phyloP scores from a whole-genome alignment of 169 alveolate genomes.

The Eimeria falciformis region DNA sequence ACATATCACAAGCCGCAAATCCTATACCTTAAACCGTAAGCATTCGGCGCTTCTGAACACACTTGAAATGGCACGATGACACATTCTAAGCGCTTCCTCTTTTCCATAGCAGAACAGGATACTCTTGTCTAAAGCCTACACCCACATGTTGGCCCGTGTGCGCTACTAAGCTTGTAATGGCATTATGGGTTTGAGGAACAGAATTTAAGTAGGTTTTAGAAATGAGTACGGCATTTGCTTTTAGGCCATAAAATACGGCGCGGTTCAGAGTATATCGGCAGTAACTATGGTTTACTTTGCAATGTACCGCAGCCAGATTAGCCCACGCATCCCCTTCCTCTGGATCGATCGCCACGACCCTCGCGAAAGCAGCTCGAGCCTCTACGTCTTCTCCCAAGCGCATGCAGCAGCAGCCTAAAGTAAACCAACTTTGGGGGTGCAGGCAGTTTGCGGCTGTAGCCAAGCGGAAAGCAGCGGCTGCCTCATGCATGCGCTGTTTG shows the following conservation, averaged over 20 bases:
- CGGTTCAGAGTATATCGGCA: no score
- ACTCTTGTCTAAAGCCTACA: no score
- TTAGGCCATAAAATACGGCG: no score
- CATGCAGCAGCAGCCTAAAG: constrained; percentile 89
- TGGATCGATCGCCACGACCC: constrained; percentile 89
- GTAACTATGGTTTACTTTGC: constrained; percentile 56
- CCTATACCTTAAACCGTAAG: neutral
- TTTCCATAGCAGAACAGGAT: no score
- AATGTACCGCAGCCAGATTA: constrained; percentile 92
- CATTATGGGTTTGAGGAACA: no score
- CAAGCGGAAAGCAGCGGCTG: constrained; percentile 87
- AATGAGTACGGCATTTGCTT: no score
- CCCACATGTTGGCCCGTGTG: no score
- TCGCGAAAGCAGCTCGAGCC: constrained; percentile 88
- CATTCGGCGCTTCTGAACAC: no score
- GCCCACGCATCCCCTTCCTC: constrained; percentile 95
- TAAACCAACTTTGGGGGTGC: constrained; percentile 92
- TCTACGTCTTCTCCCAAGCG: constrained; percentile 84
- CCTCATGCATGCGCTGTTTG: constrained; percentile 81
- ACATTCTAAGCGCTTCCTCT: no score
- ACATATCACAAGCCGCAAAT: neutral
- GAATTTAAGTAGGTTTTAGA: no score
- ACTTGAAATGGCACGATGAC: no score
- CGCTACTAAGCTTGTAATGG: no score
- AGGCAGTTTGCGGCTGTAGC: constrained; percentile 90